Evolutionary conservation across 345 rosid species (phyloP).

Genomic region (Eucalyptus regnans): DNA sequence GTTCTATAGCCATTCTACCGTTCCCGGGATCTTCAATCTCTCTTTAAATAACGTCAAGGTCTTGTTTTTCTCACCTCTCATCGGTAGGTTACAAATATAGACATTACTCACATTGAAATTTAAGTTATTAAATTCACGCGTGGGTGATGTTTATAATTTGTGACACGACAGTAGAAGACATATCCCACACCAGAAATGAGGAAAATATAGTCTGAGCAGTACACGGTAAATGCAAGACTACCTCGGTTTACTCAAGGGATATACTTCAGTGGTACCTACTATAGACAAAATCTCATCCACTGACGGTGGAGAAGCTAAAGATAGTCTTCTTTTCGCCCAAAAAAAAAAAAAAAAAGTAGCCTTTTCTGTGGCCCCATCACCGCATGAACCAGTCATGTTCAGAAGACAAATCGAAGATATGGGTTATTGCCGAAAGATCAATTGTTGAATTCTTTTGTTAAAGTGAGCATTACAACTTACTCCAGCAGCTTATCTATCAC

Average conservation of each 20-base stretch:
- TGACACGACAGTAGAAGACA: not conserved
- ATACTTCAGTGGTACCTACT: not conserved
- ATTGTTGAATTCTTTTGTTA: not conserved
- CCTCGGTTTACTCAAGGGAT: not conserved
- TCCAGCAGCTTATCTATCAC: not conserved
- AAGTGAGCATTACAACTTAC: not conserved
- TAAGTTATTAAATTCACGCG: not conserved
- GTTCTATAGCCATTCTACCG: not conserved
- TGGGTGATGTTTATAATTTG: not conserved
- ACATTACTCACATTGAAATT: not conserved
- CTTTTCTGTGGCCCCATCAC: not conserved
- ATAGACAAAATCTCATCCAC: not conserved
- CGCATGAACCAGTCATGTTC: not conserved
- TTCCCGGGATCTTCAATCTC: not conserved
- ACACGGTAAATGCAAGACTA: not conserved
- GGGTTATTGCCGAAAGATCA: not conserved
- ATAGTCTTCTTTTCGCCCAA: not conserved
- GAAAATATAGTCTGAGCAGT: not conserved
- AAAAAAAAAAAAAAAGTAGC: not conserved
- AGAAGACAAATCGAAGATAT: not conserved
- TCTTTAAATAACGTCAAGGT: not conserved
- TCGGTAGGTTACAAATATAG: not conserved
- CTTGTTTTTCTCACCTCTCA: not conserved
- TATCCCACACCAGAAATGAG: not conserved
- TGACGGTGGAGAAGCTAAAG: not conserved